Percentiles rank a stretch among this genome's conserved stretches.
These are phyloP conservation scores for Fusarium albidum DNA, from an alignment of 2,329 filamentous ascomycete species.

Conservation along the genomic window DNA sequence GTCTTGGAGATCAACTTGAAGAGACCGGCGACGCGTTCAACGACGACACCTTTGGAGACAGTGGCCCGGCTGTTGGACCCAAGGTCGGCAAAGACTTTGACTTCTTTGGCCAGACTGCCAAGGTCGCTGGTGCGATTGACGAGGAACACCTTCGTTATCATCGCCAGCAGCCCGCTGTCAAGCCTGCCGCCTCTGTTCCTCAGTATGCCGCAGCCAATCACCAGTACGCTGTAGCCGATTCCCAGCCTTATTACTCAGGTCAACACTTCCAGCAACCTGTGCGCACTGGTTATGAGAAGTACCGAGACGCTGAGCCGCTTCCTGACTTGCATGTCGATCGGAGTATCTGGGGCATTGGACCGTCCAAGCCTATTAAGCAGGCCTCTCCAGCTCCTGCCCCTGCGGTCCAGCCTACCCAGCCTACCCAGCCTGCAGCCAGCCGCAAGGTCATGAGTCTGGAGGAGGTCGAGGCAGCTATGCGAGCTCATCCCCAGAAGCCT, in stretches of 20 bases:
- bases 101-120: conserved; percentile 92
- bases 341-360: conserved; percentile 86
- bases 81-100: conserved; percentile 92
- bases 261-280: conserved; percentile 62
- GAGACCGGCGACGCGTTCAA: conserved; percentile 96
- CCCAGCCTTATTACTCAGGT: conserved; percentile 39
- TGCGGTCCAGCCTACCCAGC: conserved; percentile 17
- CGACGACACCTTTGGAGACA: conserved; percentile 85
- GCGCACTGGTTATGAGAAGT: conserved; percentile 90
- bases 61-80: conserved; percentile 48
- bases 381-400: conserved; percentile 43
- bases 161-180: conserved; percentile 72
- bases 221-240: conserved; percentile 49
- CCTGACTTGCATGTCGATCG: conserved; percentile 93
- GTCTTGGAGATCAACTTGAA: conserved; percentile 87
- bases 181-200: conserved; percentile 42
- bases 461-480: conserved; percentile 95
- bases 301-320: conserved; percentile 82
- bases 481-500: conserved; percentile 69
- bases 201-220: conserved; percentile 26
- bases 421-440: conserved; percentile 43
- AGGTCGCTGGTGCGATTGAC: conserved; percentile 84
- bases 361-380: conserved; percentile 53
- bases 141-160: conserved; percentile 89
- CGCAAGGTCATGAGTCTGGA: conserved; percentile 95